Percentiles rank a stretch among this genome's conserved stretches.
Evolutionary conservation across 1,284 basidiomycete species (phyloP).

Genomic region (Ceratobasidium papillatum): DNA sequence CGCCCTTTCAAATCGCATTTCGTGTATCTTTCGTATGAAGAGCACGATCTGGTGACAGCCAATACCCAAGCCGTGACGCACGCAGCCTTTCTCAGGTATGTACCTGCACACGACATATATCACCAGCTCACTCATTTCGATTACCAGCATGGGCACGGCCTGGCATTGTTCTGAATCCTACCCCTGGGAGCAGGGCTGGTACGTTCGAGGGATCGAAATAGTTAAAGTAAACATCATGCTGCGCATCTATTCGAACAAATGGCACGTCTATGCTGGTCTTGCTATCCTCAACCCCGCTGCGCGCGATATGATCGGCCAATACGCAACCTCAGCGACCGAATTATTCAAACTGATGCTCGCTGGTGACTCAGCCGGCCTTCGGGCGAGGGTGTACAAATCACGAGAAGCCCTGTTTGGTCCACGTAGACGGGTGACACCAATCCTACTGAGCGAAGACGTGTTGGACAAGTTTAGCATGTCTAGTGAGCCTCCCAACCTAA

Average conservation of each 20-base stretch:
- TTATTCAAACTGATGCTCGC: constrained; percentile 97
- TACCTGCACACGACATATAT: constrained; percentile 1
- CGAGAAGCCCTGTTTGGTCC: constrained; percentile 81
- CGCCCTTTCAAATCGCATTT: constrained; percentile 84
- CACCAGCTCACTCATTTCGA: constrained; percentile 13
- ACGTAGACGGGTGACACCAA: constrained; percentile 61
- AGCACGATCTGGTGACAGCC: constrained; percentile 95
- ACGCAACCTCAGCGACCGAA: constrained; percentile 83
- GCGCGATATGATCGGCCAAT: constrained; percentile 88
- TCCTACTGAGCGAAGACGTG: constrained; percentile 86
- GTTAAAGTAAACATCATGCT: constrained; percentile 98
- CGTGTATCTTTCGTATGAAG: constrained; percentile 93
- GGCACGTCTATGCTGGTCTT: constrained; percentile 99
- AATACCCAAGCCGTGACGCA: constrained; percentile 99
- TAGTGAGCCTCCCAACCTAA: background rate
- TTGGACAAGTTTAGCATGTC: constrained; percentile 87
- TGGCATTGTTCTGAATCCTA: constrained; percentile 84
- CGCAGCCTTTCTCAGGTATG: constrained; percentile 92
- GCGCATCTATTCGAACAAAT: constrained; percentile 96
- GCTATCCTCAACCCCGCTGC: constrained; percentile 97
- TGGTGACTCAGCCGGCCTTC: constrained; percentile 72
- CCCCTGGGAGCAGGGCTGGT: constrained; percentile 90
- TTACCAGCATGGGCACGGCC: constrained; percentile 96
- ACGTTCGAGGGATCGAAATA: constrained; percentile 98
- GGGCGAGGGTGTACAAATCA: constrained; percentile 78